Conservation (phyloP, 163 green algal genomes). For the Prototheca stagnorum region DNA sequence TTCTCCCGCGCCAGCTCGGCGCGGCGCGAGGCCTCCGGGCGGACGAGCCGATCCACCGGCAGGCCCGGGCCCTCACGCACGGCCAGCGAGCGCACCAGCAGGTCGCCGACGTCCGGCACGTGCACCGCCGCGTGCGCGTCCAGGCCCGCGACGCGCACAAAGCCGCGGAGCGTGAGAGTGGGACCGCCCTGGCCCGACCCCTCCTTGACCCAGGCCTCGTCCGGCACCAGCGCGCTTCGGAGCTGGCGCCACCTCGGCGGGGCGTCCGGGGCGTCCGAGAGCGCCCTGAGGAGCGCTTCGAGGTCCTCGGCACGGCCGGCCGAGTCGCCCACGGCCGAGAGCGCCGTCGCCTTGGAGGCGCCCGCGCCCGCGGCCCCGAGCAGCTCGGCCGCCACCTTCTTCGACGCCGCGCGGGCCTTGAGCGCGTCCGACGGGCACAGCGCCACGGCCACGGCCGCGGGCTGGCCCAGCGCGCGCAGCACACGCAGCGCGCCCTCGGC, state of each 20-base stretch:
- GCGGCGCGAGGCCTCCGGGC: conserved; percentile 16
- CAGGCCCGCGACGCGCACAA: conserved; percentile 45
- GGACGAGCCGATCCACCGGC: conserved; percentile 11
- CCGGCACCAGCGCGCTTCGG: conserved; percentile 44
- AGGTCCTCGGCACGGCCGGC: conserved; percentile 47
- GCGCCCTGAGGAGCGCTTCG: no score
- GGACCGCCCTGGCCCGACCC: no score
- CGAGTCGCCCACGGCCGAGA: conserved; percentile 36
- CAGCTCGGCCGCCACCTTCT: conserved; percentile 50
- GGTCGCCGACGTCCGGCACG: conserved; percentile 61
- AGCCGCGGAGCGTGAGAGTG: conserved; percentile 20
- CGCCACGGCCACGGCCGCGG: conserved; percentile 35
- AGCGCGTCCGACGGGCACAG: conserved; percentile 16
- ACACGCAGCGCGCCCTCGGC: conserved; percentile 37
- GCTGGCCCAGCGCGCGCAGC: conserved; percentile 57
- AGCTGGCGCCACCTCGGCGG: conserved; percentile 52
- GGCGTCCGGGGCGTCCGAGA: conserved; percentile 22
- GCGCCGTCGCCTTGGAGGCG: conserved; percentile 26
- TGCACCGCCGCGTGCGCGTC: conserved; percentile 59
- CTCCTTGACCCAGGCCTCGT: conserved; percentile 29
- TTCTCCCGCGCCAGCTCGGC: conserved; percentile 48
- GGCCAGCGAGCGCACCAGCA: conserved; percentile 44
- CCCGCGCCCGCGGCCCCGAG: conserved; percentile 11
- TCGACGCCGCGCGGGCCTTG: conserved; percentile 52
- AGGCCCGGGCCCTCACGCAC: background rate